Base-by-base conservation (phyloP, 257 asterid genomes). In the Nicotiana attenuata region DNA sequence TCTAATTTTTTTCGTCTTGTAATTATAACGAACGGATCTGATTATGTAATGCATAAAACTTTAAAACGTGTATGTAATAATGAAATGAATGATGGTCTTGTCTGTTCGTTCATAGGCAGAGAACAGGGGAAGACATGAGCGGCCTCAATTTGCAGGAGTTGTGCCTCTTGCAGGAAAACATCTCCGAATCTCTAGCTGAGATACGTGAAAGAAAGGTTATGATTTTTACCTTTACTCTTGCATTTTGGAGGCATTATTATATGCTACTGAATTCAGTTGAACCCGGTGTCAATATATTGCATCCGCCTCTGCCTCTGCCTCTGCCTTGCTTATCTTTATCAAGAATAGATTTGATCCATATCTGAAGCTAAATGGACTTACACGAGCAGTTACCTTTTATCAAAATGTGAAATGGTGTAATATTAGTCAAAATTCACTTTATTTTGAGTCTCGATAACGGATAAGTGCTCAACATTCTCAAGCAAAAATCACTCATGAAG, bases 51-150 rank as follows among this genome's bases (percentile, higher is more conserved):
- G 41, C 7, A 35, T 35, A 35, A 35, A 35, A 35, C 41, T 7
- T 35, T 28, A 28, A 28, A 35, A 35, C 41, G 5, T 35, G 41
- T 1, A 35, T 35, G 41, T 28, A 28, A 28, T 28, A 28, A 28
- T 28, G 29, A 69, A 69, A 69, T 69, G 33, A 0, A n/a, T 22
- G 38, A 71, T 71, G 38, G 3, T 71, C 0, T n/a, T 14, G 59
- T 71, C 22, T 71, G 61, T 45, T 6, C 7, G n/a, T n/a, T n/a
- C n/a, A 35, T 76, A 86, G 91, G 84, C 88, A 82, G 79, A 84
- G 89, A 81, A 82, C 68, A 84, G 89, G 91, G 16, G 86, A 88
- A 78, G 89, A 88, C 65, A 73, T 86, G 82, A 82, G 83, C 47
- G 91, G 83, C 29, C 86, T 88, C 53, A 83, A 67, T 81, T 84